Evolutionary conservation across 768 basidiomycete genomes (phyloP), one percentile per base, ranked within the genome.

Genomic region (Russula emetica): DNA sequence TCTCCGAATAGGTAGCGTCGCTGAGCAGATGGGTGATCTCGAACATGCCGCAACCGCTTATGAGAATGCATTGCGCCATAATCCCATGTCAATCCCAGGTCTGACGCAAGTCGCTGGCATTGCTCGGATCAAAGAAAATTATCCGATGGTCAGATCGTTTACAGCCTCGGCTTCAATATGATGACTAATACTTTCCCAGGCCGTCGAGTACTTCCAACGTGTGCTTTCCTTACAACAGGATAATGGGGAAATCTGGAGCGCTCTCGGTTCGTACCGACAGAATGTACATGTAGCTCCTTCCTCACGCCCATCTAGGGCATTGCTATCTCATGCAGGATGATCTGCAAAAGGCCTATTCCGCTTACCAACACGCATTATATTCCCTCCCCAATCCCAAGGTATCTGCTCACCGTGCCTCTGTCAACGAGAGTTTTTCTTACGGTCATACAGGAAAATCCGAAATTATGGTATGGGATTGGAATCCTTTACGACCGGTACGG

Each of bases 301-400:
- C 18, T 66, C 53, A 56, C 60, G 55, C 67, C 54, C 60, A 53
- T 32, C 44, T 66, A 91, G 93, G 95, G 36, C 94, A 98, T 71
- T 98, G 96, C 76, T 94, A 96, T 75, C 86, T 99, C 64, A 98
- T 97, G 96, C 95, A 97, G 73, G 97, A 98, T 73, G 94, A 98
- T 78, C 84, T 99, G 52, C 94, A 96, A 78, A 97, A 96, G 79
- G 97, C 97, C 0, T 98, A 98, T 75, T 88, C 92, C 1, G 95
- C 97, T 18, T 99, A 99, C 76, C 95, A 99, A 76, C 96, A 98
- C 74, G 97, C 97, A 2, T 82, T 99, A 26, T 98, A 96, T 74
- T 83, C 95, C 67, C 84, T 99, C 42, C 93, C 93, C 2, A 95
- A 96, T 70, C 96, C 96, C 18, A 97, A 97, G 81, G 92, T 90